These are phyloP conservation scores for Aspergillus hancockii DNA, from an alignment of 495 filamentous ascomycete genomes.

Conservation along the genomic window DNA sequence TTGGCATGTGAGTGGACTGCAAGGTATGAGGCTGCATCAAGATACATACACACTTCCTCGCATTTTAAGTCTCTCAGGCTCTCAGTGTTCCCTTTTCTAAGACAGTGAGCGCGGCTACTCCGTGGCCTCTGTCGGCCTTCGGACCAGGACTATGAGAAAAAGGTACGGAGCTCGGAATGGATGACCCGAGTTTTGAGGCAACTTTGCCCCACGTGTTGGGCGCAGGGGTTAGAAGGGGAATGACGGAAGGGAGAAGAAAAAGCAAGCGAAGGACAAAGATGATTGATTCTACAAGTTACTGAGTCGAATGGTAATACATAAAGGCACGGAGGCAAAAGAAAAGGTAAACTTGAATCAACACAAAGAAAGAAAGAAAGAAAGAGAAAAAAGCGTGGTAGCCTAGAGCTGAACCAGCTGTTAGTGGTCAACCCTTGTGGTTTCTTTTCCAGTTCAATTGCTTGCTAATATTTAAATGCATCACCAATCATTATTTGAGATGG, in stretches of 20 bases:
- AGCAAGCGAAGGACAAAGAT: background rate
- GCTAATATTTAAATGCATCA: background rate
- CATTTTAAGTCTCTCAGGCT: background rate
- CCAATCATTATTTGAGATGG: background rate
- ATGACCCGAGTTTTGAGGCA: conserved; percentile 6
- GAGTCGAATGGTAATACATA: background rate
- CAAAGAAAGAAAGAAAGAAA: background rate
- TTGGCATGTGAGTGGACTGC: background rate
- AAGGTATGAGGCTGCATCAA: background rate
- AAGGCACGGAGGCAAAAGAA: background rate
- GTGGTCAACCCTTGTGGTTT: background rate
- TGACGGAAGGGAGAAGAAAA: background rate
- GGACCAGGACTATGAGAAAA: no score
- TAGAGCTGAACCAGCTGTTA: background rate
- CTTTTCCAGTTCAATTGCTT: background rate
- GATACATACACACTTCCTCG: background rate
- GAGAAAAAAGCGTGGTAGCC: no score
- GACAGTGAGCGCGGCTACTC: background rate
- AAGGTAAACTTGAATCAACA: background rate
- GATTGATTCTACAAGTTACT: background rate
- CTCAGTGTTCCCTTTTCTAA: background rate
- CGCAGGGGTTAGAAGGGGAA: conserved; percentile 5
- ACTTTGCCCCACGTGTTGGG: conserved; percentile 8
- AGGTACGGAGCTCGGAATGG: conserved; percentile 2
- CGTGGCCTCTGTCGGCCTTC: no score